These are phyloP conservation scores for Apiospora rasikravindrae DNA, from an alignment of 2,329 filamentous ascomycete species.

Conservation along the genomic window DNA sequence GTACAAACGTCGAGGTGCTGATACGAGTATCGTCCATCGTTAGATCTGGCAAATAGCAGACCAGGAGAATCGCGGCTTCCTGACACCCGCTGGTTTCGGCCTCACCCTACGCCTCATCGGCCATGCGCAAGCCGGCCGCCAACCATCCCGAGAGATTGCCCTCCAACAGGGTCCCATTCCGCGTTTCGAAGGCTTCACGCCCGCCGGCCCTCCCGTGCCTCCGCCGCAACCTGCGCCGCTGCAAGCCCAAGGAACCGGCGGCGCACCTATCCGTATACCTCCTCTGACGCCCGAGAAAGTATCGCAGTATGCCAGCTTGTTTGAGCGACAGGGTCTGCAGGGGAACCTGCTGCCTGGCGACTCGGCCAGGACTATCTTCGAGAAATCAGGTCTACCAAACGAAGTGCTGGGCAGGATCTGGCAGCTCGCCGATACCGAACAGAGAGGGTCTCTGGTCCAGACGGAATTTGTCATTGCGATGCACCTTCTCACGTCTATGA, in stretches of 20 bases:
- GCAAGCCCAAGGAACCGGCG: constrained; percentile 64
- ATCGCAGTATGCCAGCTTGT: constrained; percentile 84
- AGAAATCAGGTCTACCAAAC: constrained; percentile 87
- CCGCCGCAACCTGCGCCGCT: constrained; percentile 49
- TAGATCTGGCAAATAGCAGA: constrained; percentile 99
- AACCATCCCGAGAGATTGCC: constrained; percentile 81
- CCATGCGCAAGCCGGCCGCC: constrained; percentile 87
- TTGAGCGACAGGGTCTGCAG: constrained; percentile 84
- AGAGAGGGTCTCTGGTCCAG: constrained; percentile 82
- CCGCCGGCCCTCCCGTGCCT: constrained; percentile 49
- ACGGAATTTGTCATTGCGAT: constrained; percentile 98
- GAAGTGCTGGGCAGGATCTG: constrained; percentile 94
- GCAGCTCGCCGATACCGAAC: constrained; percentile 92
- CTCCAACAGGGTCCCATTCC: constrained; percentile 87
- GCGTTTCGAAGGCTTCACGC: constrained; percentile 81
- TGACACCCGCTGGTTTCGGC: constrained; percentile 92
- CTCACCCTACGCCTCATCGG: constrained; percentile 93
- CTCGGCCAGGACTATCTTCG: constrained; percentile 91
- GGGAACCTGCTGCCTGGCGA: constrained; percentile 82
- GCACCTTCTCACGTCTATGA: constrained; percentile 93
- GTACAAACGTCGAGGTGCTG: constrained; percentile 26
- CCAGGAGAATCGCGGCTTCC: constrained; percentile 90
- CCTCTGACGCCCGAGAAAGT: constrained; percentile 88
- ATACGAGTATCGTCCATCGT: constrained; percentile 33
- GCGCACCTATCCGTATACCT: constrained; percentile 81